Conservation (phyloP, 2,329 filamentous ascomycete genomes). For the Tolypocladium pustulatum region DNA sequence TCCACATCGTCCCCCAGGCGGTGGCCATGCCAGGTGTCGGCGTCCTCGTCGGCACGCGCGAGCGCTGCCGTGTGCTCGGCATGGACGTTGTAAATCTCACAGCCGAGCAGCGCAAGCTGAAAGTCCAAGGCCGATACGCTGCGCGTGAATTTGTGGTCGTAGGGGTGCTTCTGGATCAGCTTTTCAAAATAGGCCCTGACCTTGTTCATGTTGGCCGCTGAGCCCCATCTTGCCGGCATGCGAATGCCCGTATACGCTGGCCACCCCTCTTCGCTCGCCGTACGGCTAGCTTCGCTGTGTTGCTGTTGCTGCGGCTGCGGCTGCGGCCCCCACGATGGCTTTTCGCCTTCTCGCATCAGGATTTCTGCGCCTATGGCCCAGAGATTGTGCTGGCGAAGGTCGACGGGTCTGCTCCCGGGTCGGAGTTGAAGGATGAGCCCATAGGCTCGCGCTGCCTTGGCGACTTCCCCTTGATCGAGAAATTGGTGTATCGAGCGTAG, state of each 20-base stretch:
- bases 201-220: constrained; percentile 31
- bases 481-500: constrained; percentile 62
- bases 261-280: neutral
- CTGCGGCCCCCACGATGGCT: constrained; percentile 5
- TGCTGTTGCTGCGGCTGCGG: neutral
- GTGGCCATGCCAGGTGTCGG: neutral
- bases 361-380: constrained; percentile 86
- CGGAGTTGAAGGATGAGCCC: constrained; percentile 56
- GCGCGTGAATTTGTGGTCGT: constrained; percentile 49
- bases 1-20: constrained; percentile 15
- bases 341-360: constrained; percentile 51
- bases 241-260: neutral
- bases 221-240: constrained; percentile 25
- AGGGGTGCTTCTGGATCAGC: constrained; percentile 67
- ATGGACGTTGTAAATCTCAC: constrained; percentile 70
- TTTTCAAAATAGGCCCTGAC: constrained; percentile 60
- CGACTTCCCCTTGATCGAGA: constrained; percentile 59
- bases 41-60: constrained; percentile 7
- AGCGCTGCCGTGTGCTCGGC: constrained; percentile 42
- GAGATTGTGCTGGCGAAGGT: constrained; percentile 57
- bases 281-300: neutral
- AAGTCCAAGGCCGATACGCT: constrained; percentile 62
- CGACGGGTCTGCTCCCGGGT: constrained; percentile 35
- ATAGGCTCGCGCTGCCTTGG: constrained; percentile 64
- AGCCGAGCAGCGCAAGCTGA: constrained; percentile 68